Evolutionary conservation across 306 rosid genomes (phyloP).

Genomic region (Begonia fuchsioides): DNA sequence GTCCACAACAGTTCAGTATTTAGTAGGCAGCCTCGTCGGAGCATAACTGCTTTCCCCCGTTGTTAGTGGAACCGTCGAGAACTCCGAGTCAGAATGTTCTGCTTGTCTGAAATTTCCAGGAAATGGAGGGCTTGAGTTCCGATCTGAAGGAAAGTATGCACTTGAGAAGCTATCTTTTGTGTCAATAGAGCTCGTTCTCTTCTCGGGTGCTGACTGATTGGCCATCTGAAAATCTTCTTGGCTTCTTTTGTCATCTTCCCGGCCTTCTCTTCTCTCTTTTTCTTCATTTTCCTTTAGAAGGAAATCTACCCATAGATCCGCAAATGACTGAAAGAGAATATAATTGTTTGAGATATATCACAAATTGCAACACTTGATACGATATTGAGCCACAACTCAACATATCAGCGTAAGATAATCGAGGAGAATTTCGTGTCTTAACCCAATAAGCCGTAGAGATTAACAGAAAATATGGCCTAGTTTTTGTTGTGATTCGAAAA

Average conservation of each 20-base stretch:
- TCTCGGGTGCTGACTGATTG: constrained; percentile 14
- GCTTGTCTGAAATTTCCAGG: constrained; percentile 30
- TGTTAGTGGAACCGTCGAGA: constrained; percentile 84
- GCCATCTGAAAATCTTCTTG: constrained; percentile 7
- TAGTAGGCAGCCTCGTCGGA: constrained; percentile 32
- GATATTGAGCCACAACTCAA: no score
- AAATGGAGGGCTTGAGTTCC: constrained; percentile 19
- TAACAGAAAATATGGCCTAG: no score
- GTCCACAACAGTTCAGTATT: constrained; percentile 28
- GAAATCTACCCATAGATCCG: constrained; percentile 98
- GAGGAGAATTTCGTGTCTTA: not conserved
- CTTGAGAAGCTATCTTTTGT: constrained; percentile 18
- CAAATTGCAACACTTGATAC: no score
- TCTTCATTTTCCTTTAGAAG: constrained; percentile 89
- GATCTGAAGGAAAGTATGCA: constrained; percentile 22
- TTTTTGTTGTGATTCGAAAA: not conserved
- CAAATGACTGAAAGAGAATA: constrained; percentile 58
- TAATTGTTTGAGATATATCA: no score
- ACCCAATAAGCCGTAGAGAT: no score
- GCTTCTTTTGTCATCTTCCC: constrained; percentile 21
- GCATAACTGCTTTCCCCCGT: constrained; percentile 39
- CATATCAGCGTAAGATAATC: not conserved
- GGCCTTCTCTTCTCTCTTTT: constrained; percentile 57
- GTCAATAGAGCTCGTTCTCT: constrained; percentile 19
- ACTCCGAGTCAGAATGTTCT: constrained; percentile 56